phyloP scores from a whole-genome alignment of 2,329 filamentous ascomycete species.

The Fusarium sp. region DNA sequence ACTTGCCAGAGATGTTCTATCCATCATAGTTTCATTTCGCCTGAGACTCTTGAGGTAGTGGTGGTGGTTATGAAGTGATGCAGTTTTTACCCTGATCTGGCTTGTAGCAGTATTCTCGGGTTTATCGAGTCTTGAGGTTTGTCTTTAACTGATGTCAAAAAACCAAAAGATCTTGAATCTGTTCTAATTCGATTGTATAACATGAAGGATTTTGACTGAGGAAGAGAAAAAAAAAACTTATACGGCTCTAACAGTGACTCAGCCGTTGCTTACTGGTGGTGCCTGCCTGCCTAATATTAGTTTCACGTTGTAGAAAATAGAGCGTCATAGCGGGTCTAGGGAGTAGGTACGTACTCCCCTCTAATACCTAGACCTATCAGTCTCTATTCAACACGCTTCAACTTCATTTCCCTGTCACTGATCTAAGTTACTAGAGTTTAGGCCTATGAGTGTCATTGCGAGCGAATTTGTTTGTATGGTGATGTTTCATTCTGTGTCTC shows the following conservation, averaged over 20 bases:
- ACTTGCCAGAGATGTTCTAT: conserved; percentile 49
- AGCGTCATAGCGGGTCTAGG: conserved; percentile 25
- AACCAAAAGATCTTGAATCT: neutral
- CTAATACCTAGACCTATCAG: neutral
- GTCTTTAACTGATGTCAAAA: neutral
- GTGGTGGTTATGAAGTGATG: conserved; percentile 7
- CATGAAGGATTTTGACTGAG: neutral
- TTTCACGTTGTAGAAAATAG: neutral
- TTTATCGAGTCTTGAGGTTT: neutral
- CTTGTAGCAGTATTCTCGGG: neutral
- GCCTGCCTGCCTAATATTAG: neutral
- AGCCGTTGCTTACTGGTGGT: neutral
- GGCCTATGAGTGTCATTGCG: neutral
- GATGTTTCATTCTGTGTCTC: neutral
- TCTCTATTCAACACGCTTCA: neutral
- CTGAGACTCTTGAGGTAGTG: neutral
- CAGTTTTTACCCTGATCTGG: neutral
- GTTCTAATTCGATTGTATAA: neutral
- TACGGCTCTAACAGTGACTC: conserved; percentile 2
- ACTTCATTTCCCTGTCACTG: neutral
- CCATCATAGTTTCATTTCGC: conserved; percentile 39
- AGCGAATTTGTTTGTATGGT: neutral
- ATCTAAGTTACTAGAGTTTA: neutral
- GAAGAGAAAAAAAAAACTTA: neutral
- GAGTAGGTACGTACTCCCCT: neutral